Percentiles rank a stretch among this genome's conserved stretches.
Evolutionary conservation across 345 rosid genomes (phyloP).

Genomic region (Anastatica hierochuntica): DNA sequence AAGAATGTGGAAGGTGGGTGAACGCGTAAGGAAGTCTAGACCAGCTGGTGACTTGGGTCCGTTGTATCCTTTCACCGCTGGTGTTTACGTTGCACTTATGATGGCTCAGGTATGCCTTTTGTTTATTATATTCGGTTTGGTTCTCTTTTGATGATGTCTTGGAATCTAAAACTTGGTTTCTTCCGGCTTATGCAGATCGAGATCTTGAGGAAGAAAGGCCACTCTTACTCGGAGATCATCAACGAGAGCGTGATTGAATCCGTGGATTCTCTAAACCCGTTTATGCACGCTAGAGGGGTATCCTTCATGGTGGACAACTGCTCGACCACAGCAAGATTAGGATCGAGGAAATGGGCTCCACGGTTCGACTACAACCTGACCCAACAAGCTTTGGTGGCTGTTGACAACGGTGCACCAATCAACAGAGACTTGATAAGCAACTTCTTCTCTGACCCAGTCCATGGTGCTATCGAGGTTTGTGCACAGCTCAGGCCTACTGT

Average conservation of each 20-base stretch:
- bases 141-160: neutral
- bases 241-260: slow-evolving; percentile 81
- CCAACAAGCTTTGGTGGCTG: slow-evolving; percentile 67
- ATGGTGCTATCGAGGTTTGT: slow-evolving; percentile 68
- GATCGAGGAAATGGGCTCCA: slow-evolving; percentile 91
- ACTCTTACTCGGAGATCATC: slow-evolving; percentile 81
- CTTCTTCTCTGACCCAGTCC: slow-evolving; percentile 75
- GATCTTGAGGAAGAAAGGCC: slow-evolving; percentile 80
- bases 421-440: slow-evolving; percentile 70
- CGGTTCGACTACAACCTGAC: slow-evolving; percentile 66
- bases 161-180: neutral
- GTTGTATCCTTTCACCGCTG: slow-evolving; percentile 64
- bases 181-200: slow-evolving; percentile 42
- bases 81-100: slow-evolving; percentile 79
- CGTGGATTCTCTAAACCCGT: slow-evolving; percentile 82
- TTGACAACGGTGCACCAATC: slow-evolving; percentile 42
- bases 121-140: neutral
- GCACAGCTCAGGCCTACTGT: slow-evolving; percentile 74
- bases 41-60: slow-evolving; percentile 75
- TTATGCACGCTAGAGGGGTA: slow-evolving; percentile 91
- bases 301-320: slow-evolving; percentile 91
- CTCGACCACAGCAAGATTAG: slow-evolving; percentile 80
- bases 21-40: slow-evolving; percentile 50
- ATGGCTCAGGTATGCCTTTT: slow-evolving; percentile 68
- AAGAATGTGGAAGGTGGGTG: slow-evolving; percentile 89